phyloP scores from a whole-genome alignment of 2,329 filamentous ascomycete species.

The Domatiomyces globalis region DNA sequence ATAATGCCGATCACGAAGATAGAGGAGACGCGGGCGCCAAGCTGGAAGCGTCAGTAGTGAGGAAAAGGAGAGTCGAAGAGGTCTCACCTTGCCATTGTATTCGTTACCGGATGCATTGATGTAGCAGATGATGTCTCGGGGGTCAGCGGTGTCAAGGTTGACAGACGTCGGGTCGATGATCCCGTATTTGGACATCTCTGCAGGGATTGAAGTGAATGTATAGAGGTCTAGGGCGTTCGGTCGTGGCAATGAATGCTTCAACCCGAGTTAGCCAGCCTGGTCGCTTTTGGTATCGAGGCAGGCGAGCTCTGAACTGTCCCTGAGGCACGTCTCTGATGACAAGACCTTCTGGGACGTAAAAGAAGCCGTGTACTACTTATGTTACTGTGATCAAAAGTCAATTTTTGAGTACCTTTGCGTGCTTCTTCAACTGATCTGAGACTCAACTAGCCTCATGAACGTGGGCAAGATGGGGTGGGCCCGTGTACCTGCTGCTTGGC shows the following conservation, averaged over 20 bases:
- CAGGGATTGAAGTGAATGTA: neutral
- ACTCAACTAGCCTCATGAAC: neutral
- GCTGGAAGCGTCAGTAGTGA: conserved; percentile 30
- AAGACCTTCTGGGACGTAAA: neutral
- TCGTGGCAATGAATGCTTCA: neutral
- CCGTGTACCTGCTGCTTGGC: neutral
- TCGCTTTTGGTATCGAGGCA: neutral
- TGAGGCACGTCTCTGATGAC: neutral
- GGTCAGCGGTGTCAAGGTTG: conserved; percentile 31
- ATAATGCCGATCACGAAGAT: conserved; percentile 33
- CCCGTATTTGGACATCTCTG: neutral
- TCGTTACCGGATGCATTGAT: conserved; percentile 34
- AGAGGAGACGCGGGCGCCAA: conserved; percentile 30
- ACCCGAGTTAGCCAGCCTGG: neutral
- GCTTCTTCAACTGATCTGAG: neutral
- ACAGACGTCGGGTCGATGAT: conserved; percentile 28
- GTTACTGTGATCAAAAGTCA: neutral
- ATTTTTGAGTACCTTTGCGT: neutral
- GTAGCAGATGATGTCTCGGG: conserved; percentile 37
- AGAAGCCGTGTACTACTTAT: neutral
- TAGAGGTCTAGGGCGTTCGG: neutral
- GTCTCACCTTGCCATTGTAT: conserved; percentile 38
- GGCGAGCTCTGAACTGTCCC: neutral
- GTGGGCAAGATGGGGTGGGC: neutral
- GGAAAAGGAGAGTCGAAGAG: conserved; percentile 31